These are phyloP conservation scores for Phytophthora citrophthora DNA, from an alignment of 352 stramenopile genomes.

Conservation along the genomic window DNA sequence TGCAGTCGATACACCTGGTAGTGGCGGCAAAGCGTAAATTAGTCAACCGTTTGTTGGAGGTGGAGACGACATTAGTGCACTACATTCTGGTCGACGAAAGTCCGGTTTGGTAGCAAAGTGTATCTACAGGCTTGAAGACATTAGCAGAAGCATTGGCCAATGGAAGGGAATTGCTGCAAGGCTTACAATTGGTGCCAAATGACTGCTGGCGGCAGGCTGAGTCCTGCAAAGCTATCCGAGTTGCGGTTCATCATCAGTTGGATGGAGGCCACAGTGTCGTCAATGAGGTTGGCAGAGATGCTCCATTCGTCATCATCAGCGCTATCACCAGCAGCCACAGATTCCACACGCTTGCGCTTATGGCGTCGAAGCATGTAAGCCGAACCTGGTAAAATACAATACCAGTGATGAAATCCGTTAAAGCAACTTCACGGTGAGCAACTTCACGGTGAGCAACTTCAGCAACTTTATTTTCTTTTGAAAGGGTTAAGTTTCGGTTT, in stretches of 20 bases:
- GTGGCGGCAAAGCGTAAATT: constrained; percentile 9
- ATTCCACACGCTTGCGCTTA: constrained; percentile 34
- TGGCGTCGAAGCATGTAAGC: constrained; percentile 29
- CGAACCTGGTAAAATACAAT: too few relatives aligned
- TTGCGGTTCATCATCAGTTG: constrained; percentile 59
- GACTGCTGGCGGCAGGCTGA: constrained; percentile 47
- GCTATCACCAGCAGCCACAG: neutral
- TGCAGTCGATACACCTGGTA: constrained; percentile 54
- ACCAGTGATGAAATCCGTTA: too few relatives aligned
- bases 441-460: too few relatives aligned
- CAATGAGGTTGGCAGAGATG: constrained; percentile 36
- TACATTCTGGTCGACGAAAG: constrained; percentile 72
- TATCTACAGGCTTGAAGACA: constrained; percentile 41
- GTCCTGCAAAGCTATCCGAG: constrained; percentile 36
- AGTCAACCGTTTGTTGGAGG: neutral
- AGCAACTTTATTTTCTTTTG: too few relatives aligned
- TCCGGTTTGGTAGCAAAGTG: constrained; percentile 59
- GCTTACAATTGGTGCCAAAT: constrained; percentile 69
- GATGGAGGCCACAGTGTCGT: constrained; percentile 61
- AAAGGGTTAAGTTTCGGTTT: too few relatives aligned
- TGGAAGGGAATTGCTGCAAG: neutral
- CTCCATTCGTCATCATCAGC: constrained; percentile 37
- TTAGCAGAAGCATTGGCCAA: neutral
- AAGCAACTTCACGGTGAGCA: too few relatives aligned
- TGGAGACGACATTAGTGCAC: neutral